Base-by-base conservation (phyloP, 768 basidiomycete genomes). In the Termitomyces sp. region DNA sequence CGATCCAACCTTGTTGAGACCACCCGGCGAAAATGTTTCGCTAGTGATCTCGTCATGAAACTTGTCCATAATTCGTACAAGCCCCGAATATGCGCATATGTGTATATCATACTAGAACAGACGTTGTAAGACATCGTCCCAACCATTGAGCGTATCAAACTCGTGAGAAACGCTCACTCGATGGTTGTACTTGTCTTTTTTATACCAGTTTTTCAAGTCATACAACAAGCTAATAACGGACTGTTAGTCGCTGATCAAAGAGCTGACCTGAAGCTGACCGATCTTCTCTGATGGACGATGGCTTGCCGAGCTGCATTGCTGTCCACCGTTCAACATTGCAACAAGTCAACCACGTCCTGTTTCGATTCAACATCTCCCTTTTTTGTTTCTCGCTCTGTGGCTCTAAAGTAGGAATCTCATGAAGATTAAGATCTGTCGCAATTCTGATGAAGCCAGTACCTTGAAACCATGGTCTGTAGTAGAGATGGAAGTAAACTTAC, bases 1-100 rank as follows among this genome's bases (percentile, higher is more conserved):
- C n/a, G 6, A 29, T 29, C 29, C 29, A 3, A 29, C 29, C 29
- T 29, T 29, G 29, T 29, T 89, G 51, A 90, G 65, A 1, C 89
- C 87, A 5, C 15, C 7, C 20, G n/a, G 39, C 6, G 39, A 41
- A 20, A n/a, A 41, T 41, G 39, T 3, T 41, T n/a, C n/a, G 8
- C 18, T 41, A 2, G 39, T n/a, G 2, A 41, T 20, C n/a, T 41
- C n/a, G 39, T 41, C 39, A 41, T 41, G 7, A 4, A 41, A n/a
- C 20, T 41, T 41, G n/a, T 3, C n/a, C n/a, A 20, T 41, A 18
- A 41, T 20, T 20, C 9, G 39, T 41, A n/a, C 18, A 41, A 41
- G 39, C 5, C 39, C 39, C 9, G 39, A 20, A 41, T 41, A 41
- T 41, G 39, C 39, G 4, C n/a, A 41, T 2, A n/a, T 18, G n/a